Percentiles rank a stretch among this genome's conserved stretches.
These are phyloP conservation scores for Cercospora canescens DNA, from an alignment of 2,329 filamentous ascomycete genomes.

Conservation along the genomic window DNA sequence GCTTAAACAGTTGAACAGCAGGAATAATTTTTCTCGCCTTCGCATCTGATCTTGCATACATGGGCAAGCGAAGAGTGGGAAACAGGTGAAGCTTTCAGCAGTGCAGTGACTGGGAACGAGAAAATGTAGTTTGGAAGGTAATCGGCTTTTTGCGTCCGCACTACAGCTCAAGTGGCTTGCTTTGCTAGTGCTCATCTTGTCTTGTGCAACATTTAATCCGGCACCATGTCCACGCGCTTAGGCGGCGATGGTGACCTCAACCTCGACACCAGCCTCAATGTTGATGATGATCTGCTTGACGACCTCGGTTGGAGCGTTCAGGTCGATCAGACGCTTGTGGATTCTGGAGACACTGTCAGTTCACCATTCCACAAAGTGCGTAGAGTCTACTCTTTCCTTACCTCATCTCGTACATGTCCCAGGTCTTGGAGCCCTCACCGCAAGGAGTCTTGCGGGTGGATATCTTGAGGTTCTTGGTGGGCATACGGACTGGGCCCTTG, in stretches of 20 bases:
- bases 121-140: not conserved
- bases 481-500: constrained; percentile 97
- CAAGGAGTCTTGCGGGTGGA: constrained; percentile 98
- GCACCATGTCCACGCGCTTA: constrained; percentile 43
- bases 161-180: constrained; percentile 7
- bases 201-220: not conserved
- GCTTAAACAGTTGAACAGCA: too few relatives aligned
- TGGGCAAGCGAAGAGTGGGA: too few relatives aligned
- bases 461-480: constrained; percentile 95
- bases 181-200: not conserved
- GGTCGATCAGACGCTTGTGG: constrained; percentile 45
- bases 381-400: constrained; percentile 67
- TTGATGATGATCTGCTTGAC: constrained; percentile 97
- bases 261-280: constrained; percentile 91
- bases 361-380: not conserved
- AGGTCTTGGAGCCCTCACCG: constrained; percentile 99
- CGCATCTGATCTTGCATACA: too few relatives aligned
- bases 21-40: too few relatives aligned
- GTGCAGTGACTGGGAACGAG: too few relatives aligned
- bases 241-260: constrained; percentile 89
- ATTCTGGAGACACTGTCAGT: constrained; percentile 27
- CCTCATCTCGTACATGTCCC: constrained; percentile 98
- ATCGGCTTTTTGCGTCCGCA: not conserved
- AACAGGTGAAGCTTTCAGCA: too few relatives aligned
- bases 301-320: constrained; percentile 96